Evolutionary conservation across 202 grass and related monocot genomes (phyloP), one percentile per base, ranked within the genome.

Genomic region (Cymbopogon flexuosus): DNA sequence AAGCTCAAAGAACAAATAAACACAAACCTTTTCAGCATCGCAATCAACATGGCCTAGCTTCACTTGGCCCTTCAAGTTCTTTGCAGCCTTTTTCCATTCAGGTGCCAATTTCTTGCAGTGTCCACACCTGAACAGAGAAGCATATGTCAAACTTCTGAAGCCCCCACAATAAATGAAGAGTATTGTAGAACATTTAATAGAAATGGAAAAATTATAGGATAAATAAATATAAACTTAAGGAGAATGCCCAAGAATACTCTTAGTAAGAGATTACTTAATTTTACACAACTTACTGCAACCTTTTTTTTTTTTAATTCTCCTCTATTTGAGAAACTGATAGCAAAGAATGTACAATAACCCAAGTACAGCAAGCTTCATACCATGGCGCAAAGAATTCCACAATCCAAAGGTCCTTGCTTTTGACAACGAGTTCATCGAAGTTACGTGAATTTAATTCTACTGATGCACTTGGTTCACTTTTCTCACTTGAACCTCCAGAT

Each of bases 61-160:
- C 66, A 99, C 92, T 77, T 96, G 93, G 49, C 96, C 92, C 73
- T 96, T 93, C 72, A 99, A 89, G 81, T 93, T 93, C 84, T 96
- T 99, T 49, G 96, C 87, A 21, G 92, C 92, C 83, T 75, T 93
- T 77, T 99, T 99, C 96, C 96, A 99, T 86, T 99, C 96, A 76
- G 96, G 96, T 73, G 96, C 92, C 78, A 99, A 86, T 84, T 96
- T 99, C 87, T 99, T 99, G 88, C 96, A 99, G 64, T 99, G 96
- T 1, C 96, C 96, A 85, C 96, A 99, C 95, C 95, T 89, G 91
- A 60, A 57, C 76, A 70, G 70, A 70, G 70, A 83, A 52, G 24
- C 37, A 36, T 14, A 12, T 46, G 16, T 76, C 33, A 76, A 71
- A 86, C 14, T 73, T 87, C n/a, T n/a, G 3, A 67, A 68, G 37